phyloP scores from a whole-genome alignment of 2,329 filamentous ascomycete species.

The Cryphonectria naterciae region DNA sequence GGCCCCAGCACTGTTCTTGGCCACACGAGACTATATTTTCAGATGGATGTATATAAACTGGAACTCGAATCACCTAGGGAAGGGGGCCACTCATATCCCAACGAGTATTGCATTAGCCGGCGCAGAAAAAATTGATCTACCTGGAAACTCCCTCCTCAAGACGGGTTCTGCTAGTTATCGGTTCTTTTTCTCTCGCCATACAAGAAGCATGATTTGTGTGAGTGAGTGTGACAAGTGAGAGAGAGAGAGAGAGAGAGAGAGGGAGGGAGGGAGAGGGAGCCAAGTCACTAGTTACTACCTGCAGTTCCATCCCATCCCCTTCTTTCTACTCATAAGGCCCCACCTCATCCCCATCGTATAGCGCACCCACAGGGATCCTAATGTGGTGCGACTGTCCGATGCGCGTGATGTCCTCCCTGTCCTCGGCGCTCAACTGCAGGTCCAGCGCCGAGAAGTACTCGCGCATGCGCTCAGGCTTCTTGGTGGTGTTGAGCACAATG shows the following conservation, averaged over 20 bases:
- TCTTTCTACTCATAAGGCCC: conserved; percentile 5
- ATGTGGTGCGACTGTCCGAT: conserved; percentile 11
- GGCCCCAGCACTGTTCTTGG: neutral
- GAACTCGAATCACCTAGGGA: neutral
- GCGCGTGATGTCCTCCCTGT: conserved; percentile 37
- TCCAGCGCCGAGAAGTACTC: conserved; percentile 38
- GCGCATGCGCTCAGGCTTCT: conserved; percentile 39
- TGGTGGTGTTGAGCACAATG: conserved; percentile 33
- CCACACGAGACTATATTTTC: neutral
- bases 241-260: too few relatives aligned
- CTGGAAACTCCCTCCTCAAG: neutral
- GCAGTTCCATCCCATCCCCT: neutral
- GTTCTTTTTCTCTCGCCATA: neutral
- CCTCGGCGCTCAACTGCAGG: conserved; percentile 38
- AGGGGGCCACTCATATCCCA: neutral
- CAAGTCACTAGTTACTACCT: neutral
- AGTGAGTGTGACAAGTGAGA: too few relatives aligned
- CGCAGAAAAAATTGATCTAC: neutral
- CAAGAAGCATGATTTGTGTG: neutral
- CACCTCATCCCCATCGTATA: conserved; percentile 14
- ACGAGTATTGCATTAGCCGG: neutral
- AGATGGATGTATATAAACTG: neutral
- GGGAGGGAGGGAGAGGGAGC: too few relatives aligned
- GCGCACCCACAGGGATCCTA: conserved; percentile 11
- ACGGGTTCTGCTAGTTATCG: neutral